Base-by-base conservation (phyloP, 2,329 filamentous ascomycete genomes). In the Akanthomyces dipterigenus region DNA sequence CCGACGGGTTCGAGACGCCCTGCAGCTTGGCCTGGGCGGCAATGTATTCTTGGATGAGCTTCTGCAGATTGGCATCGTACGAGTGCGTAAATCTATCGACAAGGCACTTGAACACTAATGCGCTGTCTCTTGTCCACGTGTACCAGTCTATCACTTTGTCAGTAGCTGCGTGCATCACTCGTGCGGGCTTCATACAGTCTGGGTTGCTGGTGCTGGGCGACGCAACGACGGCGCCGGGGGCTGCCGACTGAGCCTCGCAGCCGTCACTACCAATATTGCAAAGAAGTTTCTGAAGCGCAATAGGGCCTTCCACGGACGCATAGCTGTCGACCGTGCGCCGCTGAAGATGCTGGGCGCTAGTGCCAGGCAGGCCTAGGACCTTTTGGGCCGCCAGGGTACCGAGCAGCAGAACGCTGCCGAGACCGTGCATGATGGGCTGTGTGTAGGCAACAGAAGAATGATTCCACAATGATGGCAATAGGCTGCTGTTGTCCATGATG, bases 61-160 rank as follows among this genome's bases (percentile, higher is more conserved):
- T 75, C 67, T 88, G 85, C 22, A 91, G 75, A 18, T 74, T 73
- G 1, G 77, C 73, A 65, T 88, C 82, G 48, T 87, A 88, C 55
- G 76, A 76, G 62, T 83, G 76, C 50, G 75, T 69, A 70, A 91
- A 88, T 22, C 83, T 78, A 67, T 93, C 89, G 9, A 89, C 77
- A 18, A 93, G 73, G 26, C 78, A 77, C 74, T 90, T 91, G 76
- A 89, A 84, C 2, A 85, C 84, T 34, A 93, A 78, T 26, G 86
- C 88, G 18, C 87, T 82, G 71, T 93, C 90, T 68, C 90, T 78
- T 1, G 87, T 91, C 90, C 90, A 93, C 1, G 88, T 91, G 69
- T 86, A 93, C 69, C 82, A 92, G 72, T 93, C 88, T 90, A 57
- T 8, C 20, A 38, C n/a, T n/a, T n/a, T 45, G 14, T 58, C 43